Evolutionary conservation across 2,329 filamentous ascomycete genomes (phyloP), one percentile per base, ranked within the genome.

Genomic region (Tolypocladium album): DNA sequence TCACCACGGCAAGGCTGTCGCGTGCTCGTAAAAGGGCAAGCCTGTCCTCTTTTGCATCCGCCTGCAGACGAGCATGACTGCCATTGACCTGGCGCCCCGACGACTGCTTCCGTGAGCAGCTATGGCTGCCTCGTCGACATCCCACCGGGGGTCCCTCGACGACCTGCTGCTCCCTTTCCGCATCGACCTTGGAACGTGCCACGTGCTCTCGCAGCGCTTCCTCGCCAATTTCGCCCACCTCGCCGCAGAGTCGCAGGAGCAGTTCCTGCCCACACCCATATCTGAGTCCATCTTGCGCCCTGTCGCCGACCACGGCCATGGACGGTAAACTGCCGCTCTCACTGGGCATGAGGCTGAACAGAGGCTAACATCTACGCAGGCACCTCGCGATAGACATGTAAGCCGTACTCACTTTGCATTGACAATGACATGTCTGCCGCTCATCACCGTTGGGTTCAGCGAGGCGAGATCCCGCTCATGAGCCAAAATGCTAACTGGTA

Each of bases 371-470:
- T 61, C 27, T 56, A 27, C 17, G 13, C 66, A 86, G 83, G 63
- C 81, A 83, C 72, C 79, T 81, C 64, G 86, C 79, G 61, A 86
- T 86, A 73, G 87, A 85, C 73, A 86, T 85, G 86, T 88, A 73
- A 79, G 81, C 67, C 66, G 56, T 39, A 11, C 36, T 24, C 55
- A 9, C 38, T 36, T 40, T 24, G 15, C 24, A 42, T 39, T 15
- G 20, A 56, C n/a, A 24, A 6, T 4, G 22, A 24, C 22, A 6
- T 47, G 27, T 5, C 27, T 31, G 27, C 27, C 27, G 5, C 27
- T 31, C 27, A 31, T 31, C 27, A 17, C 4, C 24, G 40, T n/a
- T 17, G 40, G 40, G n/a, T 12, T 17, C 27, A 1, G 11, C 17
- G 47, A 34, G 24, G 24, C 15, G 45, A 13, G 43, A 4, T 11